Base-by-base conservation (phyloP, 345 rosid genomes). In the Aethionema arabicum region DNA sequence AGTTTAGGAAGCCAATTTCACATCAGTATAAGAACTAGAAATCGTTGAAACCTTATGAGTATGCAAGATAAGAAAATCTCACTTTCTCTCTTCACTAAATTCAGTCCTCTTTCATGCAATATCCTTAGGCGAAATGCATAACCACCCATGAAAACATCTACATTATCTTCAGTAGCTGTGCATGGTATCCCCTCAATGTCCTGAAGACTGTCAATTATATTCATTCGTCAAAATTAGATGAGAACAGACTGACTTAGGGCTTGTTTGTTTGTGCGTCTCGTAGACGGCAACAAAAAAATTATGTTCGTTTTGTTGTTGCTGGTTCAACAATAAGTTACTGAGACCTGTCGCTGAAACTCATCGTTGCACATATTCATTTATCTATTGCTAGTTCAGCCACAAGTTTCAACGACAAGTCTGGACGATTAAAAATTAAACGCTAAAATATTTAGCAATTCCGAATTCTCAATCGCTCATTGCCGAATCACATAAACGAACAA, bases 91-190 rank as follows among this genome's bases (percentile, higher is more conserved):
- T 74, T 80, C 69, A 73, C 74, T 82, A 85, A 74, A 72, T 49
- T 78, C 67, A 87, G 78, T 75, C 85, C 87, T 69, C 83, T 85
- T 76, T 87, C 85, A 30, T 85, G 95, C 82, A 83, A 73, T 58
- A 87, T 80, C 62, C 72, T 81, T 41, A 87, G 87, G 39, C 88
- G 84, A 72, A 87, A 87, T 30, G 79, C 83, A 78, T 75, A 87
- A 67, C 95, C 95, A 54, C 83, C 78, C 61, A 74, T 54, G 53
- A 85, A 74, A 75, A 85, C 70, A 66, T 78, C 81, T 45, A 85
- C 84, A 41, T 72, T 74, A 72, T 85, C 80, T 76, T 87, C 87
- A 7, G 80, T 69, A 42, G 85, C 88, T 56, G 44, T 63, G 45
- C 87, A 85, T 13, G 75, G 56, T 80, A 85, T 80, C 51, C 88